A percentile compares a stretch with the other conserved stretches of the same genome.
These are phyloP conservation scores for Escallonia rubra DNA, from an alignment of 129 eudicot genomes.

Conservation along the genomic window DNA sequence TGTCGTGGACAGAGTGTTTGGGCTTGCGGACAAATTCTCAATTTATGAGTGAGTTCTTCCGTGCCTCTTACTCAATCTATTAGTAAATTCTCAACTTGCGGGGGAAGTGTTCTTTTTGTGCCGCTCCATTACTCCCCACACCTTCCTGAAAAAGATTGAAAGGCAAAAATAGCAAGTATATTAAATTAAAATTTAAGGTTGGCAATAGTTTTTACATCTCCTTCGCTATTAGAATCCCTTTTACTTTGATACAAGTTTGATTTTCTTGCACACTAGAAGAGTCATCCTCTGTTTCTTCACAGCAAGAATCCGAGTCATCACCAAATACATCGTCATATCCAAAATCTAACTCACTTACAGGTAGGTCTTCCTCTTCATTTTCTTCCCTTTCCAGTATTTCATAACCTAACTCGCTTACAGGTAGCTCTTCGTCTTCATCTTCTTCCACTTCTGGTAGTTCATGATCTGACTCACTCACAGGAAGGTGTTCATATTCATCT, in stretches of 20 bases:
- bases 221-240: not conserved
- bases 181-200: not conserved
- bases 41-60: too few relatives aligned
- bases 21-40: too few relatives aligned
- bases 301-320: not conserved
- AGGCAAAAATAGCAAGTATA: not conserved
- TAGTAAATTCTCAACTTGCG: too few relatives aligned
- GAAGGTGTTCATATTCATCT: constrained; percentile 12
- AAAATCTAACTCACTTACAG: constrained; percentile 22
- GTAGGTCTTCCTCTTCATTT: constrained; percentile 9
- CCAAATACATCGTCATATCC: constrained; percentile 18
- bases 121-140: too few relatives aligned
- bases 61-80: too few relatives aligned
- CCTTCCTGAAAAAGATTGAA: too few relatives aligned
- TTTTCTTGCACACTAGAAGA: not conserved
- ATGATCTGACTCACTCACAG: constrained; percentile 20
- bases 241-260: not conserved
- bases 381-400: too few relatives aligned
- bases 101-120: too few relatives aligned
- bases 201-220: not conserved
- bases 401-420: too few relatives aligned
- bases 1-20: too few relatives aligned
- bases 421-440: not conserved
- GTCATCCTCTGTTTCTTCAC: not conserved
- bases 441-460: not conserved